These are phyloP conservation scores for Incumbomyces delicatus DNA, from an alignment of 2,329 filamentous ascomycete genomes.

Conservation along the genomic window DNA sequence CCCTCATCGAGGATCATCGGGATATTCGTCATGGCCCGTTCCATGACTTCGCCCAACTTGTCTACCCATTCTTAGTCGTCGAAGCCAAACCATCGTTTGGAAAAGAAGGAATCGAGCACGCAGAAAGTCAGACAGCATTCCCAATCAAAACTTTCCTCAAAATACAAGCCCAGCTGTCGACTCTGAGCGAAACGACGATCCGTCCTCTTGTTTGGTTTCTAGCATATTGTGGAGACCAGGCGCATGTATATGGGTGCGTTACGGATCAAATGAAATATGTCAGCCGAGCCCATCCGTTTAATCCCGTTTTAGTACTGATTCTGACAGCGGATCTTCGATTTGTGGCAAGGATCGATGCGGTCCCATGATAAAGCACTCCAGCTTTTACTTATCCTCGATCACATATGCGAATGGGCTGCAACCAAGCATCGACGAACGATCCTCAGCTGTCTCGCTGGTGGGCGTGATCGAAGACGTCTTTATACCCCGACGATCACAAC, in stretches of 20 bases:
- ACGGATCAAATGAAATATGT: not conserved
- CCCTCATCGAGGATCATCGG: not conserved
- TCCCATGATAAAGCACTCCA: slow-evolving; percentile 21
- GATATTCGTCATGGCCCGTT: not conserved
- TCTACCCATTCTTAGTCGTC: not conserved
- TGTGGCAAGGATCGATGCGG: slow-evolving; percentile 20
- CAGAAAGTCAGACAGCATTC: not conserved
- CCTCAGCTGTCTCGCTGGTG: not conserved
- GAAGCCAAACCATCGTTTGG: not conserved
- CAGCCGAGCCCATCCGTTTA: not conserved
- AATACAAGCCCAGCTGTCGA: not conserved
- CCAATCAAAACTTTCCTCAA: not conserved
- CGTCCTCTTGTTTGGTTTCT: slow-evolving; percentile 1
- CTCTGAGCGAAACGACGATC: not conserved
- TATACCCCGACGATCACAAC: not conserved
- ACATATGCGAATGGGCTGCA: slow-evolving; percentile 25
- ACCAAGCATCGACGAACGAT: not conserved
- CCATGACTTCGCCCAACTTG: not conserved
- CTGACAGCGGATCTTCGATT: slow-evolving; percentile 11
- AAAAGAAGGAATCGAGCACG: not conserved
- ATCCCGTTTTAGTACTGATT: not conserved
- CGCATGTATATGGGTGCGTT: not conserved
- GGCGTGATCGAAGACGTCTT: not conserved
- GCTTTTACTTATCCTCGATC: slow-evolving; percentile 25
- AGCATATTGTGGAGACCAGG: not conserved